Percentiles rank a stretch among this genome's conserved stretches.
phyloP scores from a whole-genome alignment of 1,284 basidiomycete species.

The Chondrostereum purpureum region DNA sequence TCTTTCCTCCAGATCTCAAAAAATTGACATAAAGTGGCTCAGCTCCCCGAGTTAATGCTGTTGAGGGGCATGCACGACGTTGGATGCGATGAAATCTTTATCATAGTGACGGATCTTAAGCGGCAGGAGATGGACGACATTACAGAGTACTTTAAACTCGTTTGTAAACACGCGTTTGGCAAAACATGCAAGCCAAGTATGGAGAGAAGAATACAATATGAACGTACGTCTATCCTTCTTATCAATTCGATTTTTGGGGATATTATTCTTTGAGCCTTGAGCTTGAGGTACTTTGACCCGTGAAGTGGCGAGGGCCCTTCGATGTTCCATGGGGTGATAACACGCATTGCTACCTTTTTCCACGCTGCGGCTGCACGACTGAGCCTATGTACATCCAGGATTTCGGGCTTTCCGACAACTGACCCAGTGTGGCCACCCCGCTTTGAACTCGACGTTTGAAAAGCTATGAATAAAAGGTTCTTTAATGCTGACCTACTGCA shows the following conservation, averaged over 20 bases:
- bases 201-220: slow-evolving; percentile 56
- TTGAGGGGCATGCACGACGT: slow-evolving; percentile 71
- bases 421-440: too few relatives aligned
- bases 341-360: too few relatives aligned
- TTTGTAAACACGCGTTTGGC: slow-evolving; percentile 55
- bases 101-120: slow-evolving; percentile 71
- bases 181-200: slow-evolving; percentile 57
- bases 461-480: too few relatives aligned
- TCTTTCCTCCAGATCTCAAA: slow-evolving; percentile 15
- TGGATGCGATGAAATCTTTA: slow-evolving; percentile 67
- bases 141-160: slow-evolving; percentile 68
- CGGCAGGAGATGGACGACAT: slow-evolving; percentile 71
- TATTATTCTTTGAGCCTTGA: neutral
- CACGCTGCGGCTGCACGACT: too few relatives aligned
- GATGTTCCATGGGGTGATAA: neutral
- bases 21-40: too few relatives aligned
- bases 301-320: neutral
- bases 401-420: too few relatives aligned
- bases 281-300: neutral
- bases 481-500: neutral
- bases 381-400: too few relatives aligned
- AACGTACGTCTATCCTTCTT: slow-evolving; percentile 46
- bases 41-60: slow-evolving; percentile 73
- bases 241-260: neutral
- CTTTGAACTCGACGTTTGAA: too few relatives aligned